Evolutionary conservation across 129 eudicot species (phyloP), one percentile per base, ranked within the genome.

Genomic region (Kitagawia praeruptora): DNA sequence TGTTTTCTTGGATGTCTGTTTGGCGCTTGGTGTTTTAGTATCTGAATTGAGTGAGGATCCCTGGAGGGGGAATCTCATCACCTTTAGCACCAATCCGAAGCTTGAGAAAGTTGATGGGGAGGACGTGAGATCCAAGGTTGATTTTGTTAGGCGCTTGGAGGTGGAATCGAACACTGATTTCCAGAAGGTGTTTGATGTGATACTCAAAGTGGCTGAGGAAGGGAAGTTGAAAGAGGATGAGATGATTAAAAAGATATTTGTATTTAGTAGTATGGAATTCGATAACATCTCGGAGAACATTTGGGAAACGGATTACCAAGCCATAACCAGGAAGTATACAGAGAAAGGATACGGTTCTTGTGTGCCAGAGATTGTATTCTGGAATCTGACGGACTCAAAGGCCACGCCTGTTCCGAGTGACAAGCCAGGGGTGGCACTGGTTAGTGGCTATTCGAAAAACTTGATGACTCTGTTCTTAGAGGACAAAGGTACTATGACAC

Each of bases 331-430:
- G 74, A 70, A 70, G 11, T 70, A 13, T 70, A 14, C 74, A 31
- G 11, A 70, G 46, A 70, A 70, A 70, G 74, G 74, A 38, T 70
- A 70, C 8, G 74, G 74, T 34, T 69, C 74, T 70, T 70, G 74
- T 70, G 46, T 38, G 46, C 74, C 74, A 28, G 74, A 70, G 74
- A 38, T 70, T 70, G 74, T 70, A 16, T 70, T 70, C 74, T 70
- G 74, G 74, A 70, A 70, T 13, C 21, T 70, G 46, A 34, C 11
- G 13, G 46, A 37, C 46, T 38, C 74, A 0, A 70, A 18, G 46
- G 74, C 27, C n/a, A 70, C 74, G 21, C 74, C 74, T 37, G 74
- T 70, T 18, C 10, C 27, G 18, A 13, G n/a, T 1, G 25, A 34
- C 74, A 14, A 70, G 74, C 74, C 74, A 31, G 74, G 74, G 42